Evolutionary conservation across 345 rosid genomes (phyloP).

Genomic region (Firmiana major): DNA sequence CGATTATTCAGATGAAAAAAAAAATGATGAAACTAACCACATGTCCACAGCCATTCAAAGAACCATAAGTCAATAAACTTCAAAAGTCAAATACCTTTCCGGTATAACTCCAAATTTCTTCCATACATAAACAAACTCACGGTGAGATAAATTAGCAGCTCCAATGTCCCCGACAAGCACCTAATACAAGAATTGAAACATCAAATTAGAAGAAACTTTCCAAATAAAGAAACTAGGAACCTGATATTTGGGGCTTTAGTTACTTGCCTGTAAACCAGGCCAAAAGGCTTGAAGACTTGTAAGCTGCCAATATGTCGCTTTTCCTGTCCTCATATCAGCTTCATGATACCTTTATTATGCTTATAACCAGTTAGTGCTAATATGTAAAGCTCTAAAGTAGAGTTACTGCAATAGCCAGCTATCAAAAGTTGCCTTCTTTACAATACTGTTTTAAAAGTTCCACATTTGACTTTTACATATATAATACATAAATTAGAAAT

Average conservation of each 20-base stretch:
- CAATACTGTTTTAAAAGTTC: background rate
- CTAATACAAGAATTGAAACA: slow-evolving; percentile 38
- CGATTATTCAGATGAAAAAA: slow-evolving; percentile 13
- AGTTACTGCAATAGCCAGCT: background rate
- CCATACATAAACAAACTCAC: slow-evolving; percentile 85
- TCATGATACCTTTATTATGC: slow-evolving; percentile 78
- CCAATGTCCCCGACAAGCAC: slow-evolving; percentile 90
- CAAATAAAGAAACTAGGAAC: background rate
- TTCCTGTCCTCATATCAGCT: slow-evolving; percentile 95
- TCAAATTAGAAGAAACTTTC: slow-evolving; percentile 22
- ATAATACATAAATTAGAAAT: background rate
- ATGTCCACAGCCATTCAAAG: background rate
- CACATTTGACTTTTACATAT: background rate
- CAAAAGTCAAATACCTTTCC: slow-evolving; percentile 50
- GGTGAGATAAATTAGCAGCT: slow-evolving; percentile 91
- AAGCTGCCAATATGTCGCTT: slow-evolving; percentile 97
- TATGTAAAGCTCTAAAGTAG: background rate
- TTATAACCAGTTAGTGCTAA: slow-evolving; percentile 5
- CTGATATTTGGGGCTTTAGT: slow-evolving; percentile 15
- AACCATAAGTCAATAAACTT: background rate
- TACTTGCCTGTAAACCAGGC: slow-evolving; percentile 91
- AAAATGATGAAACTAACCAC: slow-evolving; percentile 14
- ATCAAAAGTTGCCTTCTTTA: background rate
- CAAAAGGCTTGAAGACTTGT: slow-evolving; percentile 99
- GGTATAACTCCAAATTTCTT: slow-evolving; percentile 86